These are phyloP conservation scores for Leccinum huronense DNA, from an alignment of 1,284 basidiomycete species.

Conservation along the genomic window DNA sequence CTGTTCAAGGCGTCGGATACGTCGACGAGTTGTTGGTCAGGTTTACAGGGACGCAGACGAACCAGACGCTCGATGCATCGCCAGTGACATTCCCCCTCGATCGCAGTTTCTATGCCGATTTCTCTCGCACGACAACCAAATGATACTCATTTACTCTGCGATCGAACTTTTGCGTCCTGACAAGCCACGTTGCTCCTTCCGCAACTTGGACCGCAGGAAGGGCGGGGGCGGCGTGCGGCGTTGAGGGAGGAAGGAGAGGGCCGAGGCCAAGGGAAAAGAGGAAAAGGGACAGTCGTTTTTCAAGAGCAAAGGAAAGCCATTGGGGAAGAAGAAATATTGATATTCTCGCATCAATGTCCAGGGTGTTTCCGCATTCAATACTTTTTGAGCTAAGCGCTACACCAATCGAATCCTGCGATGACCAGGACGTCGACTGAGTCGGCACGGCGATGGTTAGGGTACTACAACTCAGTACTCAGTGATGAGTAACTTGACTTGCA, in stretches of 20 bases:
- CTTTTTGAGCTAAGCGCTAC: background rate
- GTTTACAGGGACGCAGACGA: constrained; percentile 78
- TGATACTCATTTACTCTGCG: constrained; percentile 73
- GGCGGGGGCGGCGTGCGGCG: background rate
- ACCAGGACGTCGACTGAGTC: too few species aligned
- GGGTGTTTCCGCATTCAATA: background rate
- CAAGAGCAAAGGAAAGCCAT: constrained; percentile 36
- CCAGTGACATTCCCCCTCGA: constrained; percentile 72
- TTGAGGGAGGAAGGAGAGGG: background rate
- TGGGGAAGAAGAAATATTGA: constrained; percentile 20
- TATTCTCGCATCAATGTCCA: background rate
- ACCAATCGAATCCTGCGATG: background rate
- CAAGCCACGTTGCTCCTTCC: constrained; percentile 26
- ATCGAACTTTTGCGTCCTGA: constrained; percentile 62
- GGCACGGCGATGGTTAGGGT: too few species aligned
- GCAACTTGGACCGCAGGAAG: too few species aligned
- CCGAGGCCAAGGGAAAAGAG: background rate
- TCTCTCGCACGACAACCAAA: constrained; percentile 78
- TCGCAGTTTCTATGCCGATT: constrained; percentile 68
- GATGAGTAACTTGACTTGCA: too few species aligned
- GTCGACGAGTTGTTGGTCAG: constrained; percentile 85
- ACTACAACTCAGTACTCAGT: too few species aligned
- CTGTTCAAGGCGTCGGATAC: constrained; percentile 79
- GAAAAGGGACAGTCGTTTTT: constrained; percentile 69
- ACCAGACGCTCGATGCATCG: constrained; percentile 68